phyloP scores from a whole-genome alignment of 1,284 basidiomycete genomes.

The Schizophyllum commune region DNA sequence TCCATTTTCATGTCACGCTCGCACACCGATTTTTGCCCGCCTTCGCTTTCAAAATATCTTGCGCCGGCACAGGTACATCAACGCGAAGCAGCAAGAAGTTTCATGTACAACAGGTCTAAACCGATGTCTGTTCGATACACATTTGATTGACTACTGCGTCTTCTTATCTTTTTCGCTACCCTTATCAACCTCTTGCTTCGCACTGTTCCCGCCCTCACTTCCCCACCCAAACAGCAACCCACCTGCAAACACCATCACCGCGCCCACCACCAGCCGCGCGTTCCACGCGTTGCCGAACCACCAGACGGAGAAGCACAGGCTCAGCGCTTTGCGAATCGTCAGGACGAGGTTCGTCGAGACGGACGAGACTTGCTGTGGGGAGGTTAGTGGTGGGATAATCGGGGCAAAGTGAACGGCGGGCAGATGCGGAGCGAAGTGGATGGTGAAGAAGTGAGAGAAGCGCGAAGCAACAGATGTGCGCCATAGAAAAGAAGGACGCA shows the following conservation, averaged over 20 bases:
- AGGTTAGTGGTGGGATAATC: not conserved
- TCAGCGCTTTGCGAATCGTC: constrained; percentile 63
- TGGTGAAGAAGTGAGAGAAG: constrained; percentile 1
- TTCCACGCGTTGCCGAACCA: constrained; percentile 70
- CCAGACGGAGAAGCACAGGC: constrained; percentile 68
- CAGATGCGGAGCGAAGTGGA: not conserved
- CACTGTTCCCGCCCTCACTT: not conserved
- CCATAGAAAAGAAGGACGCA: constrained; percentile 30
- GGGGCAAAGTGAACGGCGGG: constrained; percentile 1
- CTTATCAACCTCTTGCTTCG: not conserved
- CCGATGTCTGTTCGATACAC: too few relatives aligned
- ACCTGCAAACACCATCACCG: constrained; percentile 58
- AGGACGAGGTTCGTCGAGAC: constrained; percentile 69
- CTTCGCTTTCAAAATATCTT: too few relatives aligned
- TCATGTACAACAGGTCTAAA: too few relatives aligned
- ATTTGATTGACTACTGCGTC: not conserved
- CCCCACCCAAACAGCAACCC: constrained; percentile 40
- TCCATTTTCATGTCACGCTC: too few relatives aligned
- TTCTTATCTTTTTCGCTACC: not conserved
- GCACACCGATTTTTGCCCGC: too few relatives aligned
- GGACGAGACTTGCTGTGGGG: constrained; percentile 55
- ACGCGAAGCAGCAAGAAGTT: too few relatives aligned
- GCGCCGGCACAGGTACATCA: too few relatives aligned
- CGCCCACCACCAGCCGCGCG: constrained; percentile 47
- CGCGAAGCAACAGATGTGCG: constrained; percentile 1